phyloP scores from a whole-genome alignment of 768 basidiomycete genomes.

The Pleurotus djamor region DNA sequence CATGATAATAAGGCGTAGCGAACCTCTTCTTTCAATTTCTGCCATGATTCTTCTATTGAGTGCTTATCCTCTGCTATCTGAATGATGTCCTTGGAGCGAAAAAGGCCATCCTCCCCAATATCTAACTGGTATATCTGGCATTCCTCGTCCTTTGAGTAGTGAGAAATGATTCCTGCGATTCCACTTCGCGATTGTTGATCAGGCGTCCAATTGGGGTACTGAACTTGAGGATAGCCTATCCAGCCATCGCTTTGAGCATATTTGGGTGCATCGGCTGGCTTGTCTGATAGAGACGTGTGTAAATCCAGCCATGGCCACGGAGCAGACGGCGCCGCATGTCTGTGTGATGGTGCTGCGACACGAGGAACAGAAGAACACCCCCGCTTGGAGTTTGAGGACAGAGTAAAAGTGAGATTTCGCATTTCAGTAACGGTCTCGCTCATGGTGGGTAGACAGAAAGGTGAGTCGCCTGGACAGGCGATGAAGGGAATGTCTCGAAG shows the following conservation, averaged over 20 bases:
- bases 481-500: not conserved
- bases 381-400: not conserved
- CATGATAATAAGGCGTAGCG: slow-evolving; percentile 9
- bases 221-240: slow-evolving; percentile 46
- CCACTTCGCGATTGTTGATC: slow-evolving; percentile 39
- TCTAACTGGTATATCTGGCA: slow-evolving; percentile 38
- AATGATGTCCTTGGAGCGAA: slow-evolving; percentile 13
- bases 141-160: slow-evolving; percentile 8
- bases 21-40: slow-evolving; percentile 23
- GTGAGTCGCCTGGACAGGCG: too few species aligned
- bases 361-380: not conserved
- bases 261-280: not conserved
- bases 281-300: not conserved
- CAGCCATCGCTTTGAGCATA: slow-evolving; percentile 16
- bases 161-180: slow-evolving; percentile 25
- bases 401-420: not conserved
- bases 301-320: slow-evolving; percentile 48
- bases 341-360: slow-evolving; percentile 35
- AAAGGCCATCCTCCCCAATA: slow-evolving; percentile 31
- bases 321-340: slow-evolving; percentile 44
- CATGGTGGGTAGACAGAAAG: too few species aligned
- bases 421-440: not conserved
- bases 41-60: slow-evolving; percentile 30
- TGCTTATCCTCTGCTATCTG: slow-evolving; percentile 16
- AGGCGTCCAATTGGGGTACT: slow-evolving; percentile 56